Percentiles rank a stretch among this genome's conserved stretches.
These are phyloP conservation scores for Acacia pycnantha DNA, from an alignment of 331 rosid species.

Conservation along the genomic window DNA sequence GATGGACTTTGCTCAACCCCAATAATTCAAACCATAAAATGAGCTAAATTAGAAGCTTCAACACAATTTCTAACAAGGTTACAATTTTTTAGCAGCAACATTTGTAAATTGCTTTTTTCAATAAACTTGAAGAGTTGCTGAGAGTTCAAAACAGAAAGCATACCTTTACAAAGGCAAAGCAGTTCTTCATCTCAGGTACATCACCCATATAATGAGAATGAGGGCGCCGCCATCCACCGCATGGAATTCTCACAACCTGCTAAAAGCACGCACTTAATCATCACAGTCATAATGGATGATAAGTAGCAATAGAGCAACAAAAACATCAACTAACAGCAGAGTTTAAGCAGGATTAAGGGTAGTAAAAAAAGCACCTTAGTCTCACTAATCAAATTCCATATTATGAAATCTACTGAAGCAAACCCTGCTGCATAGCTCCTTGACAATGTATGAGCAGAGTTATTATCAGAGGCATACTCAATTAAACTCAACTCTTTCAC, in stretches of 20 bases:
- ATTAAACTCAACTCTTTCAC: slow-evolving; percentile 84
- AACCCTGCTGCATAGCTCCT: slow-evolving; percentile 83
- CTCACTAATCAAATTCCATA: slow-evolving; percentile 82
- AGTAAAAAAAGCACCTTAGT: slow-evolving; percentile 59
- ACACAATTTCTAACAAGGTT: background rate
- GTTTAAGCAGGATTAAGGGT: slow-evolving; percentile 9
- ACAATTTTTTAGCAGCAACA: slow-evolving; percentile 8
- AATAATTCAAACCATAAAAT: slow-evolving; percentile 7
- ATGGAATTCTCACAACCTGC: slow-evolving; percentile 81
- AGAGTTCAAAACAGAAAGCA: slow-evolving; percentile 20
- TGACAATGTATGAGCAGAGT: slow-evolving; percentile 37
- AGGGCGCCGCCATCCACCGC: slow-evolving; percentile 99
- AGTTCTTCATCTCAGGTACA: slow-evolving; percentile 73
- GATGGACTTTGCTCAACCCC: background rate
- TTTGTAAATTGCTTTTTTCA: slow-evolving; percentile 9
- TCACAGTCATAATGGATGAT: slow-evolving; percentile 16
- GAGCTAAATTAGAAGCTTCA: background rate
- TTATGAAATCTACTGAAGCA: slow-evolving; percentile 81
- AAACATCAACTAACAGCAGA: slow-evolving; percentile 5
- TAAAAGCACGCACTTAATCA: slow-evolving; percentile 22
- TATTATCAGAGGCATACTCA: slow-evolving; percentile 52
- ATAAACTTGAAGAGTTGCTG: background rate
- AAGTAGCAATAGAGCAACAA: slow-evolving; percentile 2
- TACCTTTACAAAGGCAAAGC: slow-evolving; percentile 97
- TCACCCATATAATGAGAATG: slow-evolving; percentile 88